Evolutionary conservation across 306 rosid species (phyloP).

Genomic region (Medicago arabica): DNA sequence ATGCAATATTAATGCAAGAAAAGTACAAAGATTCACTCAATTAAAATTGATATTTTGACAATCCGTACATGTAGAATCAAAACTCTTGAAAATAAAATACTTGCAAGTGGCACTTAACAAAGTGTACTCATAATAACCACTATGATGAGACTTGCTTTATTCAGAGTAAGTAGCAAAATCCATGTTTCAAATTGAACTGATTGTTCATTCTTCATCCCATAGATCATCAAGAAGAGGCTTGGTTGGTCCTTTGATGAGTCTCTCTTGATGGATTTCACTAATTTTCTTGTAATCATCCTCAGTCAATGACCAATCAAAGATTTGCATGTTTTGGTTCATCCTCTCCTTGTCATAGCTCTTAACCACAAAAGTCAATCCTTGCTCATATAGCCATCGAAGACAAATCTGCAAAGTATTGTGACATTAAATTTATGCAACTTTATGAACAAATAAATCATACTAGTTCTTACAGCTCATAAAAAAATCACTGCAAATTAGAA

Average conservation of each 20-base stretch:
- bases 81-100: background rate
- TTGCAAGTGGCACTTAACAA: background rate
- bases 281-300: constrained; percentile 51
- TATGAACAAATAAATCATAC: background rate
- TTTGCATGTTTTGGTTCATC: constrained; percentile 52
- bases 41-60: background rate
- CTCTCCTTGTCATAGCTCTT: constrained; percentile 59
- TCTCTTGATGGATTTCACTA: constrained; percentile 49
- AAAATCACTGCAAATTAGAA: no score
- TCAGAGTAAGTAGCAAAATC: background rate
- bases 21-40: background rate
- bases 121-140: background rate
- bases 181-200: background rate
- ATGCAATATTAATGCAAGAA: no score
- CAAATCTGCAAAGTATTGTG: constrained; percentile 39
- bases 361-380: constrained; percentile 45
- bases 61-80: background rate
- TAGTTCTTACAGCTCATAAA: no score
- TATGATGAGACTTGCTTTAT: constrained; percentile 7
- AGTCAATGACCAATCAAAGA: constrained; percentile 50
- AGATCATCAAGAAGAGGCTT: constrained; percentile 57
- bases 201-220: constrained; percentile 48
- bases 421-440: constrained; percentile 1
- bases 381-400: constrained; percentile 55
- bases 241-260: constrained; percentile 59